phyloP scores from a whole-genome alignment of 1,139 yeast species.

The Lizanozyma gosingica region DNA sequence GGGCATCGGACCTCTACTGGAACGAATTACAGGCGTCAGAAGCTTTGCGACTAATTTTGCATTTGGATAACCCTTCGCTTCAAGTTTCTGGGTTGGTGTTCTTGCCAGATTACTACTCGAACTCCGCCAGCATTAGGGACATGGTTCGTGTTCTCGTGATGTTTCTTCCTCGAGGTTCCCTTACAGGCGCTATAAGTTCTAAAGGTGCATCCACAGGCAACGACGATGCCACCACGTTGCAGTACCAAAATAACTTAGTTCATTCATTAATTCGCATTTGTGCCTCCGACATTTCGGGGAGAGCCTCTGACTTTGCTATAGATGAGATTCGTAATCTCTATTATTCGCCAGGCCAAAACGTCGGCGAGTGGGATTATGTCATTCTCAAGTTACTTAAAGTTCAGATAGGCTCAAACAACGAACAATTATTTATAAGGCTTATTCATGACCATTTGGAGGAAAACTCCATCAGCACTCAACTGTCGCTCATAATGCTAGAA shows the following conservation, averaged over 20 bases:
- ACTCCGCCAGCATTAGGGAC: not conserved
- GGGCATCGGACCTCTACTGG: constrained; percentile 15
- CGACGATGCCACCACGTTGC: not conserved
- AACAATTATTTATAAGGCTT: constrained; percentile 15
- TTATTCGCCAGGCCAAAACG: constrained; percentile 8
- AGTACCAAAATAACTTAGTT: constrained; percentile 17
- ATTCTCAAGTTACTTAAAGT: constrained; percentile 15
- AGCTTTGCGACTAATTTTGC: constrained; percentile 22
- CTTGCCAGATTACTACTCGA: constrained; percentile 11
- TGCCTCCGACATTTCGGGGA: constrained; percentile 13
- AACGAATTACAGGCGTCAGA: constrained; percentile 31
- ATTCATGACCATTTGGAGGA: constrained; percentile 17
- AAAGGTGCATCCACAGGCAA: not conserved
- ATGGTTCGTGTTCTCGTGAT: not conserved
- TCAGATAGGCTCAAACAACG: constrained; percentile 19
- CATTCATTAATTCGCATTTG: constrained; percentile 23
- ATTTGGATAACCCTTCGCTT: constrained; percentile 25
- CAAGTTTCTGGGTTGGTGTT: constrained; percentile 29
- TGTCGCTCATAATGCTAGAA: constrained; percentile 28
- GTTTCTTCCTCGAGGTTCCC: not conserved
- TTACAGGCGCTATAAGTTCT: not conserved
- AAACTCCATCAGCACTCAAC: constrained; percentile 21
- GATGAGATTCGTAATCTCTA: constrained; percentile 9
- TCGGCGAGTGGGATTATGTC: constrained; percentile 22
- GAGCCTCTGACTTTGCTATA: constrained; percentile 15